A percentile compares a stretch with the other conserved stretches of the same genome.
phyloP scores from a whole-genome alignment of 2,329 filamentous ascomycete species.

The Trichoderma brevicompactum region DNA sequence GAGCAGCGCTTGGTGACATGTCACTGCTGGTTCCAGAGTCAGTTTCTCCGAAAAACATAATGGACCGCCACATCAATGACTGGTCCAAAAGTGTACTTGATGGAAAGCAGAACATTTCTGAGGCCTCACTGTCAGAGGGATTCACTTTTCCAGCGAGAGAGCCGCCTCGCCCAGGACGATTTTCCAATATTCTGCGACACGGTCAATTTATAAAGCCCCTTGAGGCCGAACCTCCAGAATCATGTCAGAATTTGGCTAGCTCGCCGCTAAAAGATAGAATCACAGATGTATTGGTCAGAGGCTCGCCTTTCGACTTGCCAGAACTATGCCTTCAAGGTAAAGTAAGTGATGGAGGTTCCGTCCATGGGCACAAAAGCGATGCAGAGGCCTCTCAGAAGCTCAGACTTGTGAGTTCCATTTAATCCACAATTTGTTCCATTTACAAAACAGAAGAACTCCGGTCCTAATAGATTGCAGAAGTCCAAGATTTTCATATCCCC shows the following conservation, averaged over 20 bases:
- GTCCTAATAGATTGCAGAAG: background rate
- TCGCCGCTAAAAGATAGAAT: slow-evolving; percentile 30
- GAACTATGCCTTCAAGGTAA: slow-evolving; percentile 5
- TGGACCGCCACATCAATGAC: background rate
- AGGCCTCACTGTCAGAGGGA: slow-evolving; percentile 28
- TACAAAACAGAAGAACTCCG: background rate
- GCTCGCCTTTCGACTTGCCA: background rate
- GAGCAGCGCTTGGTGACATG: slow-evolving; percentile 1
- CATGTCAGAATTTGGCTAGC: background rate
- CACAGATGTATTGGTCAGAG: slow-evolving; percentile 19
- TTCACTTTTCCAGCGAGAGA: slow-evolving; percentile 31
- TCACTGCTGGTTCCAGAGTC: background rate
- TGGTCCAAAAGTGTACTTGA: slow-evolving; percentile 11
- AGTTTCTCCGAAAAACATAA: background rate
- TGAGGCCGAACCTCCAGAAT: background rate
- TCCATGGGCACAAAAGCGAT: background rate
- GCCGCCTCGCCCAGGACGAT: slow-evolving; percentile 32
- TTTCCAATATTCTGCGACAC: slow-evolving; percentile 26
- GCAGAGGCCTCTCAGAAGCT: background rate
- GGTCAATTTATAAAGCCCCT: background rate
- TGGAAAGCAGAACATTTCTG: slow-evolving; percentile 27
- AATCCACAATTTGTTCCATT: background rate
- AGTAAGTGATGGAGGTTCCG: background rate
- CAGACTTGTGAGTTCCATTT: background rate
- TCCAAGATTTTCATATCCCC: background rate